phyloP scores from a whole-genome alignment of 495 filamentous ascomycete species.

The Xylaria sp. region DNA sequence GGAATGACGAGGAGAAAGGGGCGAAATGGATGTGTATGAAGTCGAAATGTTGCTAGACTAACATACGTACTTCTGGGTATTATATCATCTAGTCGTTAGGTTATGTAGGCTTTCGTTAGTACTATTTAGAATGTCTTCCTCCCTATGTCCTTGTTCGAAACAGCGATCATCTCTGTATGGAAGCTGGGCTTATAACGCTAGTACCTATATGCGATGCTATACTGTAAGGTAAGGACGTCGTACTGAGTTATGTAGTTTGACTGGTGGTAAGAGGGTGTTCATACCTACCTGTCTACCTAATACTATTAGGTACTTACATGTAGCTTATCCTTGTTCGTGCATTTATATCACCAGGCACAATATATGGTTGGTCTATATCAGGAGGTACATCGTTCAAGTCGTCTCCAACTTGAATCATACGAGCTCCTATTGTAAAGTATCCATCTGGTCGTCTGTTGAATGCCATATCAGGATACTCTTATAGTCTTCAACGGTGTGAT shows the following conservation, averaged over 20 bases:
- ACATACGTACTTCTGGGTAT: background rate
- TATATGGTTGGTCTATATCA: background rate
- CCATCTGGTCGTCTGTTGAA: constrained; percentile 5
- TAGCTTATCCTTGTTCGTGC: background rate
- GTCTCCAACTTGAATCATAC: constrained; percentile 24
- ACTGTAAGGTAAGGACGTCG: background rate
- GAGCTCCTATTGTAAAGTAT: constrained; percentile 11
- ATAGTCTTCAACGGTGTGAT: background rate
- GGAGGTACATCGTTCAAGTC: background rate
- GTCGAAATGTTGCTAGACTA: background rate
- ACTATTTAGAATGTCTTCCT: background rate
- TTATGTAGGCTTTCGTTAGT: background rate
- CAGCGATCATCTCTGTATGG: too few species aligned
- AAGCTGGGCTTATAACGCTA: background rate
- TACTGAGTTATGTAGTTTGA: background rate
- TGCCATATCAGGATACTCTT: background rate
- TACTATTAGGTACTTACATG: background rate
- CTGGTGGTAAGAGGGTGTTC: background rate
- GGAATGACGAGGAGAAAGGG: background rate
- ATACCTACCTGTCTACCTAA: too few species aligned
- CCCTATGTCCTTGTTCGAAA: background rate
- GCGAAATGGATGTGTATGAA: background rate
- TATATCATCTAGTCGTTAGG: background rate
- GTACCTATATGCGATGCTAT: background rate
- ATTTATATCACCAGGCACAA: constrained; percentile 16